phyloP scores from a whole-genome alignment of 2,329 filamentous ascomycete genomes.

The Xylariomycetidae sp. region DNA sequence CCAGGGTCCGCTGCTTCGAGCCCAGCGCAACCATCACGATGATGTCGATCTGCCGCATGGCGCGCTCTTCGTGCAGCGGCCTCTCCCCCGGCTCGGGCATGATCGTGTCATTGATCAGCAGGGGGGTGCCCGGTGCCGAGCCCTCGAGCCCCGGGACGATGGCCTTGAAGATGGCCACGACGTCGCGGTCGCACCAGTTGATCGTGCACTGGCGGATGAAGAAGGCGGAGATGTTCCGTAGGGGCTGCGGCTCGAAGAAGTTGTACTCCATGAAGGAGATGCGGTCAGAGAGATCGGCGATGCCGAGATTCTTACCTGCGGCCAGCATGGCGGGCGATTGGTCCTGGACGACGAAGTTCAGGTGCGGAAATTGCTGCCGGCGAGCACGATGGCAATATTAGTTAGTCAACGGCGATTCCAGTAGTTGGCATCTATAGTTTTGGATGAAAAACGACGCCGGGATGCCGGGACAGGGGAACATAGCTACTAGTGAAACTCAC shows the following conservation, averaged over 20 bases:
- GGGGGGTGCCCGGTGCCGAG: conserved; percentile 10
- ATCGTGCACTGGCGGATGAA: conserved; percentile 21
- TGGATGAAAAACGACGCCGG: no score
- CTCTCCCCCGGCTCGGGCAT: conserved; percentile 9
- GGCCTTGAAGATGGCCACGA: conserved; percentile 17
- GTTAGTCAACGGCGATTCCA: no score
- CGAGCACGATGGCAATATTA: no score
- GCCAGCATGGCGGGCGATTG: conserved; percentile 13
- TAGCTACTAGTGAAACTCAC: no score
- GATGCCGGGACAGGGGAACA: no score
- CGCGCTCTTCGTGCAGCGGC: conserved; percentile 8
- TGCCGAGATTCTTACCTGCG: conserved; percentile 11
- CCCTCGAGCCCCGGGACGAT: conserved; percentile 21
- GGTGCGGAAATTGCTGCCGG: conserved; percentile 3
- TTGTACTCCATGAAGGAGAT: conserved; percentile 14
- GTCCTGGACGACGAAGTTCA: conserved; percentile 21
- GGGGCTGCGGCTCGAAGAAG: conserved; percentile 23
- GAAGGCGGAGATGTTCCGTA: conserved; percentile 5
- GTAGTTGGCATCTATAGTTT: no score
- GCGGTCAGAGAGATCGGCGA: conserved; percentile 8
- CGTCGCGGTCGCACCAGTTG: conserved; percentile 19
- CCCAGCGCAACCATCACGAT: conserved; percentile 19
- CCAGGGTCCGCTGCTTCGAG: conserved; percentile 20
- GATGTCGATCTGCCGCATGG: conserved; percentile 19
- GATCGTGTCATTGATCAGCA: conserved; percentile 21